A percentile compares a stretch with the other conserved stretches of the same genome.
Evolutionary conservation across 352 stramenopile genomes (phyloP).

Genomic region (Elongisporangium prolatum): DNA sequence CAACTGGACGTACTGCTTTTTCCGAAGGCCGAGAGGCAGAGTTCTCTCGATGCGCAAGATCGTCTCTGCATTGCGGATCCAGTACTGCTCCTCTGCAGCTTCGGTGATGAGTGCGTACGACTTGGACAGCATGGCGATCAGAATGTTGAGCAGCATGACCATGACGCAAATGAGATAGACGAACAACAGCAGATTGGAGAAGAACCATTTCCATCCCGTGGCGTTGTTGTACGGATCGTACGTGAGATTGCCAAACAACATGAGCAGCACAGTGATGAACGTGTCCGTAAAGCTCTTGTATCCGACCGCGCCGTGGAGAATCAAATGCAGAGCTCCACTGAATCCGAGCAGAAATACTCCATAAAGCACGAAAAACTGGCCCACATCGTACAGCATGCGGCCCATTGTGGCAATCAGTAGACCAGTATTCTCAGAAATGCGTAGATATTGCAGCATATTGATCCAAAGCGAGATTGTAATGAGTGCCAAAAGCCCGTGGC

Average conservation of each 20-base stretch:
- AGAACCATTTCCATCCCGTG: constrained; percentile 38
- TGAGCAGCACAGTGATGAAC: constrained; percentile 72
- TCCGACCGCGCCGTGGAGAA: constrained; percentile 43
- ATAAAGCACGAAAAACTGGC: constrained; percentile 68
- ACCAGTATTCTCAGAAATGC: constrained; percentile 49
- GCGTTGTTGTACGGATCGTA: constrained; percentile 29
- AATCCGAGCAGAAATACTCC: constrained; percentile 67
- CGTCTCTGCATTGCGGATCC: constrained; percentile 42
- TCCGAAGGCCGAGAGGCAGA: not conserved
- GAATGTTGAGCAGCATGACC: constrained; percentile 61
- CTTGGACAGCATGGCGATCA: constrained; percentile 69
- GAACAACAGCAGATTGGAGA: constrained; percentile 44
- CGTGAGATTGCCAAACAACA: constrained; percentile 66
- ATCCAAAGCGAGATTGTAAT: constrained; percentile 69
- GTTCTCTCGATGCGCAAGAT: constrained; percentile 46
- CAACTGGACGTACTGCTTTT: not conserved
- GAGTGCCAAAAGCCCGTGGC: constrained; percentile 48
- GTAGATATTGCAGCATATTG: constrained; percentile 65
- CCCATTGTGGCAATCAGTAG: constrained; percentile 76
- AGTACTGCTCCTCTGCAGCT: constrained; percentile 41
- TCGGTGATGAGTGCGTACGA: constrained; percentile 57
- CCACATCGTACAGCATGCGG: constrained; percentile 63
- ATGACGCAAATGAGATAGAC: constrained; percentile 47
- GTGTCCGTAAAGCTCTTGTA: constrained; percentile 55
- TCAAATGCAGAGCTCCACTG: constrained; percentile 63